Evolutionary conservation across 352 stramenopile genomes (phyloP), one percentile per base, ranked within the genome.

Genomic region (Thalassiosira hispida): DNA sequence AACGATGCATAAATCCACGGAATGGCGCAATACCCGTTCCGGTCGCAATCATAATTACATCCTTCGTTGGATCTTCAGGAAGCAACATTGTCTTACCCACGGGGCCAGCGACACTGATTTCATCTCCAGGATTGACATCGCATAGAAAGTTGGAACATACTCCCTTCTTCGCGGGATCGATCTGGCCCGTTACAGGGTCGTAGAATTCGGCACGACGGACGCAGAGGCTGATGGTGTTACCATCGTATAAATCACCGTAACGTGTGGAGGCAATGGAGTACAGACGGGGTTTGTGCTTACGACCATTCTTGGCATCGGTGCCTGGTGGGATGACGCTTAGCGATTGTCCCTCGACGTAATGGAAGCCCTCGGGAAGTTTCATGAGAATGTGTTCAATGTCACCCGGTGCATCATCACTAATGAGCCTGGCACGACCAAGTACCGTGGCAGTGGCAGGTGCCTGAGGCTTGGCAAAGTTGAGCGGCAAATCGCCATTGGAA

Each of bases 101-200:
- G 27, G 94, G 94, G 81, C 94, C 94, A 51, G 94, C 95, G 82
- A 96, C 90, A 27, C 72, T 81, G 29, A 97, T 80, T 80, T 95
- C 86, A 70, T 87, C 84, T 67, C 91, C 91, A 8, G 94, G 90
- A 0, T 83, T 60, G 73, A 91, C 87, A 80, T 96, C 92, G 76
- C 94, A 97, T 7, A 97, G 76, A 82, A 95, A 97, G 90, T 97
- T 97, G 79, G 91, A 96, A 85, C 88, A 97, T 71, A 97, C 87
- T 62, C 94, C 94, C 87, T 95, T 95, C 87, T 97, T 96, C 9
- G 91, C 87, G 23, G 93, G 93, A 84, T 97, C 94, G 0, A 96
- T 92, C 31, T 38, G 22, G 83, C 90, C 81, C 91, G 81, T 46
- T 93, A 83, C 59, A 96, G 92, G 91, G 80, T 90, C 91, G 90